These are phyloP conservation scores for Cyclotella baltica DNA, from an alignment of 108 stramenopile species.

Conservation along the genomic window DNA sequence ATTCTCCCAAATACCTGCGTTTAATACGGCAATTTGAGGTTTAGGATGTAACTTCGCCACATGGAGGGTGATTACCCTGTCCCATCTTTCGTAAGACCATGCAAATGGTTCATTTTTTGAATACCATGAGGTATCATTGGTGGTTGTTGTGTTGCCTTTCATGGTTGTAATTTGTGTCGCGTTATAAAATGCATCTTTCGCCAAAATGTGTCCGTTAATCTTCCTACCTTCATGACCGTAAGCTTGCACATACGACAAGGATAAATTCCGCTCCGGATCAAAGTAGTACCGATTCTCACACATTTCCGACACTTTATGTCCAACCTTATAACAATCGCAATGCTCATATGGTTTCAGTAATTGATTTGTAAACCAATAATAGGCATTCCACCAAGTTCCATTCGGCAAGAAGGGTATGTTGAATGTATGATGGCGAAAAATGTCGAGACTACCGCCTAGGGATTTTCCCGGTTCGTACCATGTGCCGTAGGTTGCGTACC, in stretches of 20 bases:
- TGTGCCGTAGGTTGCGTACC: background rate
- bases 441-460: background rate
- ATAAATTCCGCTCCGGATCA: background rate
- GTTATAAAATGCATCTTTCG: background rate
- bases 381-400: background rate
- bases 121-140: background rate
- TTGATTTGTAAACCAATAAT: conserved; percentile 1
- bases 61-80: background rate
- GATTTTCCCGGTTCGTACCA: background rate
- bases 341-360: background rate
- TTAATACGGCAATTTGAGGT: background rate
- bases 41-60: background rate
- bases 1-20: background rate
- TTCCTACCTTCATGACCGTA: background rate
- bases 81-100: background rate
- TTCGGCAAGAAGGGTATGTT: background rate
- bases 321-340: background rate
- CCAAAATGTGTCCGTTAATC: background rate
- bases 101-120: no score
- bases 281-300: background rate
- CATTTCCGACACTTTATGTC: background rate
- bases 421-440: background rate
- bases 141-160: background rate
- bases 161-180: background rate
- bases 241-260: background rate